These are phyloP conservation scores for Coemansia sp. DNA, from an alignment of 192 early-diverging fungal genomes.

Conservation along the genomic window DNA sequence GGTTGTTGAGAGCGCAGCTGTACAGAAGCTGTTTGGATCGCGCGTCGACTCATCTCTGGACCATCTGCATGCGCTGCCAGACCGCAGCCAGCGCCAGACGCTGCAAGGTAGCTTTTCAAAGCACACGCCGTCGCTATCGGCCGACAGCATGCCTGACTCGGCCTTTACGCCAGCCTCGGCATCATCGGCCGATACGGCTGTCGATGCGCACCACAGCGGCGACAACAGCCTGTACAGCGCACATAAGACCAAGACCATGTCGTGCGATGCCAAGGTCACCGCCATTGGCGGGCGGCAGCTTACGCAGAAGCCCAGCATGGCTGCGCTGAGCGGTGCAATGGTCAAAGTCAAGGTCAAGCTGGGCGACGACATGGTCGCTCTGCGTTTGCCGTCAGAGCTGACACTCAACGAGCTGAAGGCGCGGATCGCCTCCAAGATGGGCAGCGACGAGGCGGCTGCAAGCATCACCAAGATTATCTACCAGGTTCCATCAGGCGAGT, in stretches of 20 bases:
- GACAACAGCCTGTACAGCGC: constrained; percentile 6
- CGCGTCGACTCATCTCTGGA: constrained; percentile 16
- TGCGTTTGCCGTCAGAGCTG: constrained; percentile 63
- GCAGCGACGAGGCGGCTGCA: constrained; percentile 18
- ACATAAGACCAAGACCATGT: constrained; percentile 25
- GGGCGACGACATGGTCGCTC: constrained; percentile 71
- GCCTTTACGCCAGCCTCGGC: constrained; percentile 40
- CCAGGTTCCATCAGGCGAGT: constrained; percentile 50
- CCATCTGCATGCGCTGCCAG: background rate
- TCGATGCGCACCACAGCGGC: constrained; percentile 21
- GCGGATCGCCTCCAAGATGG: constrained; percentile 63
- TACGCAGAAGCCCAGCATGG: constrained; percentile 41
- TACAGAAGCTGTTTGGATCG: constrained; percentile 52
- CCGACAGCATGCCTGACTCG: constrained; percentile 27
- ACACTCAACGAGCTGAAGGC: constrained; percentile 58
- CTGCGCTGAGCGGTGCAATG: constrained; percentile 26
- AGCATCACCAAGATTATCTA: constrained; percentile 43
- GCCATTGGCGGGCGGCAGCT: constrained; percentile 16
- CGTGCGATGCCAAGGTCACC: constrained; percentile 49
- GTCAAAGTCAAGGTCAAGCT: constrained; percentile 75
- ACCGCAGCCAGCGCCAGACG: constrained; percentile 6
- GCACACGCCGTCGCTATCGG: constrained; percentile 39
- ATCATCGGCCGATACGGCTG: constrained; percentile 39
- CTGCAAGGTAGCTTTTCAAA: constrained; percentile 9
- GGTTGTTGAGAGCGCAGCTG: constrained; percentile 51